Percentiles rank a stretch among this genome's conserved stretches.
These are phyloP conservation scores for Brassica cretica DNA, from an alignment of 345 rosid genomes.

Conservation along the genomic window DNA sequence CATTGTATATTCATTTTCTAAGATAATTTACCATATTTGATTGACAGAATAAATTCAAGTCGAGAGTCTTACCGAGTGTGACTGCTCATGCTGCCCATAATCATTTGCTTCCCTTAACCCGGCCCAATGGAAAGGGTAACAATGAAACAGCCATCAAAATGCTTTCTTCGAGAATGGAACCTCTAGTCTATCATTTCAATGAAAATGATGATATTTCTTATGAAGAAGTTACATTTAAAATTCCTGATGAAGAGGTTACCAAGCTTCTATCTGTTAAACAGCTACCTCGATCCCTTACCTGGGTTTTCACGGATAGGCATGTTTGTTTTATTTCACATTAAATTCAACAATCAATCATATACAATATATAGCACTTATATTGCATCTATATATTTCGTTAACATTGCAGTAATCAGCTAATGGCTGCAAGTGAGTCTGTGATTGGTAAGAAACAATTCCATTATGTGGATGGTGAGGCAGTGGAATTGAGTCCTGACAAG, in stretches of 20 bases:
- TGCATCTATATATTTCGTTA: neutral
- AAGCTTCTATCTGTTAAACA: slow-evolving; percentile 21
- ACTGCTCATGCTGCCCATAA: neutral
- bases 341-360: neutral
- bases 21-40: neutral
- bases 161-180: slow-evolving; percentile 7
- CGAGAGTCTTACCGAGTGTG: slow-evolving; percentile 2
- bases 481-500: neutral
- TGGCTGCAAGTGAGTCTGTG: slow-evolving; percentile 30
- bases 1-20: neutral
- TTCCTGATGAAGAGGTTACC: neutral
- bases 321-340: neutral
- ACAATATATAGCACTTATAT: neutral
- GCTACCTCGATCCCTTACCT: slow-evolving; percentile 14
- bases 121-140: neutral
- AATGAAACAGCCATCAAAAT: neutral
- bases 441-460: slow-evolving; percentile 22
- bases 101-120: neutral
- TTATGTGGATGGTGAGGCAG: slow-evolving; percentile 7
- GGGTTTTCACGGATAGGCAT: slow-evolving; percentile 17
- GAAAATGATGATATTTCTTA: neutral
- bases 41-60: slow-evolving; percentile 12
- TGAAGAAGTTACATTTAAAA: neutral
- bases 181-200: neutral
- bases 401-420: slow-evolving; percentile 14